Conservation (phyloP, 2,329 filamentous ascomycete species). For the Fonsecaea erecta region DNA sequence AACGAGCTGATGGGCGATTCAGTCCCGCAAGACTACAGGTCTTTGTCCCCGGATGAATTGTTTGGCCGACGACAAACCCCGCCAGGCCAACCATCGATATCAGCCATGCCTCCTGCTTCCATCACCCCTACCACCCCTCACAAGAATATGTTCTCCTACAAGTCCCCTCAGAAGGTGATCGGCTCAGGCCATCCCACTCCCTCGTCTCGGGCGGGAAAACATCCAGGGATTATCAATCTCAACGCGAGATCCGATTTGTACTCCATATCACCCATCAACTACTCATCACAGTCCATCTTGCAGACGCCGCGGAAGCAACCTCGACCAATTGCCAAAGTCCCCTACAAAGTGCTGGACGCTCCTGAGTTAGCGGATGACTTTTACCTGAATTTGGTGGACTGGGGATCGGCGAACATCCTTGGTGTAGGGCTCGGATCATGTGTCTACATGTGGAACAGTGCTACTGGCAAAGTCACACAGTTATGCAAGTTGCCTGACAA, state of each 20-base stretch:
- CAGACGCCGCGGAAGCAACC: conserved; percentile 87
- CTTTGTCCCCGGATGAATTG: conserved; percentile 34
- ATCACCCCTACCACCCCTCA: conserved; percentile 93
- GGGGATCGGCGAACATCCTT: conserved; percentile 92
- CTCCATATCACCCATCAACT: conserved; percentile 90
- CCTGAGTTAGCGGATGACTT: conserved; percentile 97
- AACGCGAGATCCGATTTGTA: conserved; percentile 93
- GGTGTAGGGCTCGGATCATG: conserved; percentile 90
- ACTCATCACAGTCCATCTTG: conserved; percentile 90
- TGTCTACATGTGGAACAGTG: conserved; percentile 98
- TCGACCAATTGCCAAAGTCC: conserved; percentile 89
- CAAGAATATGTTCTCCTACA: conserved; percentile 95
- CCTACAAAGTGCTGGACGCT: conserved; percentile 96
- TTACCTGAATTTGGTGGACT: conserved; percentile 95
- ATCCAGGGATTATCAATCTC: conserved; percentile 73
- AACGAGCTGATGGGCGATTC: conserved; percentile 91
- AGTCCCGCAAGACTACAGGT: conserved; percentile 74
- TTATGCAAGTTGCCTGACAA: conserved; percentile 83
- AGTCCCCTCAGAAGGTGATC: conserved; percentile 70
- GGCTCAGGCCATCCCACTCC: conserved; percentile 84
- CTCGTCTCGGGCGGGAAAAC: conserved; percentile 82
- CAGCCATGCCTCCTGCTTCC: conserved; percentile 69
- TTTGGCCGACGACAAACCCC: conserved; percentile 76
- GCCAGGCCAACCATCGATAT: conserved; percentile 66
- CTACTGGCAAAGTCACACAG: conserved; percentile 87